Base-by-base conservation (phyloP, 257 asterid genomes). In the Forsythia viridissima region DNA sequence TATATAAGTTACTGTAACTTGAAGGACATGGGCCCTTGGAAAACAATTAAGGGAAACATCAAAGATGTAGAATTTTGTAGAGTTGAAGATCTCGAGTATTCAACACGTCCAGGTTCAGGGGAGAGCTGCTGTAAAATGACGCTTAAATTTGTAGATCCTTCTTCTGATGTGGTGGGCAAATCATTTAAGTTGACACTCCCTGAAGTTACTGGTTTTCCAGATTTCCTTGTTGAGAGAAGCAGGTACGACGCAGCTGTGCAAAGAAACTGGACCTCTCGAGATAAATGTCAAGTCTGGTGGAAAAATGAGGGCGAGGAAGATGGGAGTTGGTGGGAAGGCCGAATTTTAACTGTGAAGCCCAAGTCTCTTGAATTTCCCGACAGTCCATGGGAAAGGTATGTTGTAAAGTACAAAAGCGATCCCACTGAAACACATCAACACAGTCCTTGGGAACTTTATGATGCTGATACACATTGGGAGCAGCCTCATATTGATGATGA, bases 371-470 rank as follows among this genome's bases (percentile, higher is more conserved):
- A 95, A 39, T 95, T 88, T 82, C 96, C 94, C 0, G 99, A 95
- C 77, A 93, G 98, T 81, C 99, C 99, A 5, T 95, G 99, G 99
- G 99, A 95, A 75, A 93, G 90, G 81, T 95, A 85, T 82, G 84
- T 79, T 11, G 98, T 95, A 36, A 89, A 87, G 84, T 95, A 95
- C 88, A 95, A 91, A 87, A 90, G 92, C 75, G 94, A 91, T 68
- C 96, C 96, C 43, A 83, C 86, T 8, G 97, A 89, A 86, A 89
- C 88, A 40, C 98, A 90, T 85, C 85, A 80, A 75, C 99, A 95
- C 88, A 92, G 98, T 83, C 98, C 99, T 36, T 95, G 99, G 99
- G 99, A 95, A 81, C 97, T 95, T 44, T 86, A 85, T 82, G 97
- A 95, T 82, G 74, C 88, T 18, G 84, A 77, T 82, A 75, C 87